phyloP scores from a whole-genome alignment of 2,329 filamentous ascomycete species.

The Coccinonectria pachysandricola region DNA sequence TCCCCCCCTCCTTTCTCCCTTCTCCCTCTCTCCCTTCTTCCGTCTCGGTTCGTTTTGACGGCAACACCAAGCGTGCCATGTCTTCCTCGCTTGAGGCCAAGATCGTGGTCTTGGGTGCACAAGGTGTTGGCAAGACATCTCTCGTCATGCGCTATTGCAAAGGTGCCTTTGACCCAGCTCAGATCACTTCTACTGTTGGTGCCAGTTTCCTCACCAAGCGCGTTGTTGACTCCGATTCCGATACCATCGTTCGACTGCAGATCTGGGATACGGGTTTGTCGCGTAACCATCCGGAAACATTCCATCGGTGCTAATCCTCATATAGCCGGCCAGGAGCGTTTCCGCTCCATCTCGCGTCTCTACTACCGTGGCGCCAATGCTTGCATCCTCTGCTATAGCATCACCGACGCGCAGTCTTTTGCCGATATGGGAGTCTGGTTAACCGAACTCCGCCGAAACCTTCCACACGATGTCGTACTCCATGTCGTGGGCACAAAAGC shows the following conservation, averaged over 20 bases:
- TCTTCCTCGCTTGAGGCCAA: conserved; percentile 70
- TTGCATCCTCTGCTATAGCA: conserved; percentile 89
- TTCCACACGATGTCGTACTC: conserved; percentile 68
- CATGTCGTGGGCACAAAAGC: conserved; percentile 94
- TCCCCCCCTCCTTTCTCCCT: conserved; percentile 4
- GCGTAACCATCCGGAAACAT: no score
- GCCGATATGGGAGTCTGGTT: conserved; percentile 90
- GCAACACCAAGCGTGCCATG: conserved; percentile 17
- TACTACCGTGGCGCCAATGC: conserved; percentile 96
- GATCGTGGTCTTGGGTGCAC: conserved; percentile 69
- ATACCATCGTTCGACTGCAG: conserved; percentile 80
- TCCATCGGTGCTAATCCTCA: no score
- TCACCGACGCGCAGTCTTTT: conserved; percentile 78
- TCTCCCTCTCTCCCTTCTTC: conserved; percentile 4
- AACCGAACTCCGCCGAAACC: conserved; percentile 69
- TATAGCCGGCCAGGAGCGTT: conserved; percentile 82
- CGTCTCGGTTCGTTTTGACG: conserved; percentile 3
- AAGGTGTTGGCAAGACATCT: conserved; percentile 72
- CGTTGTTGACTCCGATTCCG: conserved; percentile 72
- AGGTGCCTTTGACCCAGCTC: conserved; percentile 56
- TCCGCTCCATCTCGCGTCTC: conserved; percentile 84
- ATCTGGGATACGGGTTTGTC: conserved; percentile 78
- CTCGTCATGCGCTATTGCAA: conserved; percentile 69
- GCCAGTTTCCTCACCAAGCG: conserved; percentile 73
- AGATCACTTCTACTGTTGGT: conserved; percentile 62